Evolutionary conservation across 768 basidiomycete genomes (phyloP), one percentile per base, ranked within the genome.

Genomic region (Galerina sulciceps): DNA sequence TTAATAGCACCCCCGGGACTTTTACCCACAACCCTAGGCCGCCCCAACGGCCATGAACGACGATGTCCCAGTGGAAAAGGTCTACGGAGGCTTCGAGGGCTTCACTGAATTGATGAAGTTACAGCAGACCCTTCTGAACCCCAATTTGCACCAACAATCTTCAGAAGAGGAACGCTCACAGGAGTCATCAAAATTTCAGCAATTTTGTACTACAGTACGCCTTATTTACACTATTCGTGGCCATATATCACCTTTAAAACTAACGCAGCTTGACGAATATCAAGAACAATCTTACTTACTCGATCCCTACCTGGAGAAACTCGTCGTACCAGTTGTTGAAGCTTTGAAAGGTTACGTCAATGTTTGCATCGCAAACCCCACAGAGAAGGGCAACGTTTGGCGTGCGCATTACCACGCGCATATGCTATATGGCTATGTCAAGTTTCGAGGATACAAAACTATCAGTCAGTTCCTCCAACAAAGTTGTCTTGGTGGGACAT

Each of bases 251-350:
- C 42, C 8, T 57, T 41, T 31, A 56, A 22, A 26, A 36, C 34
- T 20, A 36, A 20, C 22, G 37, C 59, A 98, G 96, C 82, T 98
- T 26, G 85, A 85, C 69, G 85, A 88, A 69, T 98, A 96, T 68
- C 95, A 96, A 71, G 96, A 99, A 60, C 93, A 96, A 64, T 81
- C 95, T 2, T 93, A 94, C 71, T 83, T 99, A 3, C 80, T 99
- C 11, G 97, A 99, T 71, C 95, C 96, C 37, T 88, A 83, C 64
- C 81, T 99, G 17, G 92, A 96, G 67, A 70, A 77, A 34, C 84
- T 99, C 55, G 84, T 97, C 10, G 73, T 79, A 1, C 95, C 96
- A 0, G 85, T 89, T 1, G 85, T 94, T 35, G 81, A 86, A 34
- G 70, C 73, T 26, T 73, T 96, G 41, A 88, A 87, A 68, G 63